Conservation (phyloP, 352 stramenopile species). For the Phytophthora fragariaefolia region DNA sequence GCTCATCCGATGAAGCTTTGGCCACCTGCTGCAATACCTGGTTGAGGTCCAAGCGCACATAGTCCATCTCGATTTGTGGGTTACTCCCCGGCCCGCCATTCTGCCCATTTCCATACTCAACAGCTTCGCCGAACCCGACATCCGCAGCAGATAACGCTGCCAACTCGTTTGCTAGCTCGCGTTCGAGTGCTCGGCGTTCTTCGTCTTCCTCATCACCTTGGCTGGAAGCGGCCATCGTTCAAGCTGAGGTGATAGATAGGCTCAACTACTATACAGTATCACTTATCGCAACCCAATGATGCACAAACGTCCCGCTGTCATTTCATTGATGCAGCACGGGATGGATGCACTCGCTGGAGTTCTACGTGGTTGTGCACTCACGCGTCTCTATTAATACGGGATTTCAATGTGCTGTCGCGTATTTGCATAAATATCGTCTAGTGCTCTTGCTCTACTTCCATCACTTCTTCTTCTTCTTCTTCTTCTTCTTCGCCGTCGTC, state of each 20-base stretch:
- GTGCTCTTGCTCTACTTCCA: constrained; percentile 17
- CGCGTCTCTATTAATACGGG: constrained; percentile 32
- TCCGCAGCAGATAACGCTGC: constrained; percentile 28
- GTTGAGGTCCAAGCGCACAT: constrained; percentile 47
- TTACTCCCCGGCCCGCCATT: not conserved
- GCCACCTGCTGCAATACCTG: constrained; percentile 28
- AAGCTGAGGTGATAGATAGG: no score
- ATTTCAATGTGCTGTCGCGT: not conserved
- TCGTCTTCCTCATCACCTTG: constrained; percentile 43
- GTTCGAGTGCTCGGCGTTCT: constrained; percentile 54
- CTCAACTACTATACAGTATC: not conserved
- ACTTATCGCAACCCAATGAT: constrained; percentile 7
- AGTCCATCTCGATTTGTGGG: constrained; percentile 12
- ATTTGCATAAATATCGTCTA: constrained; percentile 36
- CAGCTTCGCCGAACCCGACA: constrained; percentile 27
- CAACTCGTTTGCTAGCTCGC: constrained; percentile 49
- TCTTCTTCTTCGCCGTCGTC: constrained; percentile 21
- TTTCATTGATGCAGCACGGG: constrained; percentile 1
- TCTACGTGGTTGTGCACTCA: not conserved
- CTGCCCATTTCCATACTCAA: constrained; percentile 7
- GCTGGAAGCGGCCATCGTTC: constrained; percentile 24
- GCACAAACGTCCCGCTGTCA: not conserved
- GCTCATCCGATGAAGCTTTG: not conserved
- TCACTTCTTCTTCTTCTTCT: constrained; percentile 22
- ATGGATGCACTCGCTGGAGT: no score